Evolutionary conservation across 371 early-diverging fungal species (phyloP).

Genomic region (Lichtheimia corymbifera): DNA sequence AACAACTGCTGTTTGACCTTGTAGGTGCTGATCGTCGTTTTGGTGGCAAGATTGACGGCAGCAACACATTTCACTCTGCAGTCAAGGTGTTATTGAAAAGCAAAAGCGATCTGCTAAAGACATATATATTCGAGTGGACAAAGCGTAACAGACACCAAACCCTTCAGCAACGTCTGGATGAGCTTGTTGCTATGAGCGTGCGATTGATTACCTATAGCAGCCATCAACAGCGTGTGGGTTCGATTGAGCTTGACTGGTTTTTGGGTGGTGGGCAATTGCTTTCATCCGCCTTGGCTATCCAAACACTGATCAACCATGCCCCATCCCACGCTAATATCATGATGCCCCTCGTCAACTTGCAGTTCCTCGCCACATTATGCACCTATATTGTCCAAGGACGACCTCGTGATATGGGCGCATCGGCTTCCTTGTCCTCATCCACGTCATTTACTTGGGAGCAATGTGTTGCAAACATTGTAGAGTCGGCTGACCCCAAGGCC

Average conservation of each 20-base stretch:
- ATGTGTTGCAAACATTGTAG: slow-evolving; percentile 22
- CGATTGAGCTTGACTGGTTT: slow-evolving; percentile 27
- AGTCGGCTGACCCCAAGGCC: slow-evolving; percentile 29
- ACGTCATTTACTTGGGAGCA: slow-evolving; percentile 16
- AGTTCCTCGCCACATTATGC: slow-evolving; percentile 34
- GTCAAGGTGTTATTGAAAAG: slow-evolving; percentile 37
- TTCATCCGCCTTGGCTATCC: slow-evolving; percentile 33
- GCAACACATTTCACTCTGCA: slow-evolving; percentile 30
- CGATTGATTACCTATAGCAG: slow-evolving; percentile 11
- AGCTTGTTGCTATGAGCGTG: slow-evolving; percentile 18
- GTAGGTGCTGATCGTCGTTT: slow-evolving; percentile 36
- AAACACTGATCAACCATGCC: slow-evolving; percentile 16
- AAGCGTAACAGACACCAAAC: not conserved
- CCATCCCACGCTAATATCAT: not conserved
- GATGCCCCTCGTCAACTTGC: slow-evolving; percentile 25
- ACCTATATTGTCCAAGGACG: slow-evolving; percentile 45
- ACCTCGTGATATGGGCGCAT: not conserved
- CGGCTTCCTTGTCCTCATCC: not conserved
- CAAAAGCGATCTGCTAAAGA: slow-evolving; percentile 29
- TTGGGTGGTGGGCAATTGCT: slow-evolving; percentile 38
- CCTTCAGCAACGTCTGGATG: slow-evolving; percentile 10
- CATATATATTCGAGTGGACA: slow-evolving; percentile 22
- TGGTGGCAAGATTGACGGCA: slow-evolving; percentile 37
- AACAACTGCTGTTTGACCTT: slow-evolving; percentile 32
- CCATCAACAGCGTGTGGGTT: slow-evolving; percentile 3